phyloP scores from a whole-genome alignment of 306 rosid genomes.

The Fragaria nilgerrensis region DNA sequence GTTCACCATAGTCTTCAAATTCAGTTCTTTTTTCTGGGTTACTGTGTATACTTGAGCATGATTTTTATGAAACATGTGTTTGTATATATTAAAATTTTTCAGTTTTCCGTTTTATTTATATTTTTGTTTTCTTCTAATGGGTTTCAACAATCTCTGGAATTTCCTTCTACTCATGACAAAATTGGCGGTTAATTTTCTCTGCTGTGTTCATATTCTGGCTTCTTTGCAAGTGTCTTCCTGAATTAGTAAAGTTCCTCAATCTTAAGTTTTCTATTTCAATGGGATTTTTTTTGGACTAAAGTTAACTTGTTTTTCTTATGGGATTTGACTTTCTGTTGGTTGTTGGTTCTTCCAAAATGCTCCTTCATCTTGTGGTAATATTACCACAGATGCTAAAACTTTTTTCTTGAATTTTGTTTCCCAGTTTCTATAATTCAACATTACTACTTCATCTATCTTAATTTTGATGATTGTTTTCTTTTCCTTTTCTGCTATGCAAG shows the following conservation, averaged over 20 bases:
- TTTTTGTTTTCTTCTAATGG: background rate
- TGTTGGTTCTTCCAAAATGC: conserved; percentile 9
- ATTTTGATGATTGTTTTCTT: background rate
- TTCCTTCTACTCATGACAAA: background rate
- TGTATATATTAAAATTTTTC: background rate
- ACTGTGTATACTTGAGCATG: background rate
- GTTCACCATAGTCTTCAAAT: background rate
- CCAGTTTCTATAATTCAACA: background rate
- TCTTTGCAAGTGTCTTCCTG: conserved; percentile 2
- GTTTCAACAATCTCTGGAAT: conserved; percentile 6
- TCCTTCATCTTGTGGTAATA: background rate
- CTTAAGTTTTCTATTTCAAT: background rate
- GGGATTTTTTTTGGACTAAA: background rate
- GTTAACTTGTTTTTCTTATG: background rate
- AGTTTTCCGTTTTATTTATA: background rate
- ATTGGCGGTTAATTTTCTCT: conserved; percentile 2
- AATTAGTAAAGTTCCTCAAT: conserved; percentile 1
- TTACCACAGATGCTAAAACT: background rate
- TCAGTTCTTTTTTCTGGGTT: background rate
- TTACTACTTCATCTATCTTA: background rate
- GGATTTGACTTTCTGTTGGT: background rate
- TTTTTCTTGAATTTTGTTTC: background rate
- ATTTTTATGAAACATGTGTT: background rate
- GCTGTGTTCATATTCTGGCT: background rate
- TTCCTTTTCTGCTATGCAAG: background rate